These are phyloP conservation scores for Cydonia oblonga DNA, from an alignment of 331 rosid species.

Conservation along the genomic window DNA sequence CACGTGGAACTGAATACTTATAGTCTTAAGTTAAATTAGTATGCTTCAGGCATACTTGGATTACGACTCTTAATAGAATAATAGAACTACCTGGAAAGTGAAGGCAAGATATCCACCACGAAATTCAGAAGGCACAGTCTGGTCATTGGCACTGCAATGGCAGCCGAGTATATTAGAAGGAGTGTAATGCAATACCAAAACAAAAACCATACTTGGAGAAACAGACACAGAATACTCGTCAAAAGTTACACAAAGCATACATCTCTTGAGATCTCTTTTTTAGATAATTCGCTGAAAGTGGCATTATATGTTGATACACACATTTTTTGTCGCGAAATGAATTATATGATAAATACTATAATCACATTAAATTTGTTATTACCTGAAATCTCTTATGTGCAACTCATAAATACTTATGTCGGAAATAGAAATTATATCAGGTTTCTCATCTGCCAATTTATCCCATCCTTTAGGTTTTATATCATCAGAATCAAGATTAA, in stretches of 20 bases:
- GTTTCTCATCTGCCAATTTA: slow-evolving; percentile 57
- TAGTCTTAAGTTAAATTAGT: too few relatives aligned
- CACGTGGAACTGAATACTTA: neutral
- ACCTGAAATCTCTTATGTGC: slow-evolving; percentile 94
- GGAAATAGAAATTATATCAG: slow-evolving; percentile 40
- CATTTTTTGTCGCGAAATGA: too few relatives aligned
- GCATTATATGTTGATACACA: too few relatives aligned
- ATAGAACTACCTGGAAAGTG: slow-evolving; percentile 52
- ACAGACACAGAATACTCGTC: neutral
- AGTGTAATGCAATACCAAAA: neutral
- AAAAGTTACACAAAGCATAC: neutral
- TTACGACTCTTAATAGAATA: neutral
- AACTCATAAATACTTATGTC: slow-evolving; percentile 86
- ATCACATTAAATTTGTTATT: too few relatives aligned
- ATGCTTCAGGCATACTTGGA: too few relatives aligned
- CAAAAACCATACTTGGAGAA: neutral
- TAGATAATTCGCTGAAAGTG: neutral
- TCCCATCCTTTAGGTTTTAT: slow-evolving; percentile 83
- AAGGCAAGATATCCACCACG: slow-evolving; percentile 93
- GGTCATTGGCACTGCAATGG: slow-evolving; percentile 60
- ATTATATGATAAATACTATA: too few relatives aligned
- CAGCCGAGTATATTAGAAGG: slow-evolving; percentile 15
- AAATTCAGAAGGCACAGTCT: slow-evolving; percentile 50
- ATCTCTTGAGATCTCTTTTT: neutral
- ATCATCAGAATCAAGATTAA: slow-evolving; percentile 42